phyloP scores from a whole-genome alignment of 345 rosid species.

The Aquilaria malaccensis region DNA sequence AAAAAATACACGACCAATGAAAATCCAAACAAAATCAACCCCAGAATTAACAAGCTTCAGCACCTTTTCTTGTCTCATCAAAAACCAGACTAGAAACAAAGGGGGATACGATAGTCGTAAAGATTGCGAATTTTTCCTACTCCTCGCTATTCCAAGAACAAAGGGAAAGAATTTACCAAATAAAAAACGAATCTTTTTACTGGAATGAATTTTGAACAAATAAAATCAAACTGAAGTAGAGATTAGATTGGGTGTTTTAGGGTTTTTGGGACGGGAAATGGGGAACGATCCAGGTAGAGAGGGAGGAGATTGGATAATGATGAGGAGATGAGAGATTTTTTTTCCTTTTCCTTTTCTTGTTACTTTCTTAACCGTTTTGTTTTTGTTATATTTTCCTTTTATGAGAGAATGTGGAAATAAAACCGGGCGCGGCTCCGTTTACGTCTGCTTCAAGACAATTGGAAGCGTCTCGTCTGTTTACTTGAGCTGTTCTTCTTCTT shows the following conservation, averaged over 20 bases:
- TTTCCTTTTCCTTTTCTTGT: background rate
- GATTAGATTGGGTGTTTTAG: background rate
- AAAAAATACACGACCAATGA: background rate
- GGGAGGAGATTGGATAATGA: slow-evolving; percentile 19
- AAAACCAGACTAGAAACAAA: slow-evolving; percentile 6
- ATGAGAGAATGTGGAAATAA: too few relatives aligned
- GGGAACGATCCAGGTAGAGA: slow-evolving; percentile 15
- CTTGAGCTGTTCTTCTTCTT: too few relatives aligned
- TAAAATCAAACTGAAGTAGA: slow-evolving; percentile 2
- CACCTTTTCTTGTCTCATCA: background rate
- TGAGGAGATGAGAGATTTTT: background rate
- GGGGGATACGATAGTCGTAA: background rate
- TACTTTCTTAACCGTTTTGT: background rate
- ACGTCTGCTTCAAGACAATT: too few relatives aligned
- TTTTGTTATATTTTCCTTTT: background rate
- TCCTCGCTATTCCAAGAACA: background rate
- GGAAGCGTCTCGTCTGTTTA: too few relatives aligned
- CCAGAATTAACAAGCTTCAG: background rate
- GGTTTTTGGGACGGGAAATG: slow-evolving; percentile 6
- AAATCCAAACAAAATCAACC: background rate
- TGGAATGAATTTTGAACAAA: slow-evolving; percentile 8
- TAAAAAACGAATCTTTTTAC: slow-evolving; percentile 6
- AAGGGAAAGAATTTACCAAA: slow-evolving; percentile 3
- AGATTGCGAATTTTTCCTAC: background rate
- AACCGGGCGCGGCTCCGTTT: too few relatives aligned